phyloP scores from a whole-genome alignment of 2,329 filamentous ascomycete genomes.

The Akanthomyces uredinophilus region DNA sequence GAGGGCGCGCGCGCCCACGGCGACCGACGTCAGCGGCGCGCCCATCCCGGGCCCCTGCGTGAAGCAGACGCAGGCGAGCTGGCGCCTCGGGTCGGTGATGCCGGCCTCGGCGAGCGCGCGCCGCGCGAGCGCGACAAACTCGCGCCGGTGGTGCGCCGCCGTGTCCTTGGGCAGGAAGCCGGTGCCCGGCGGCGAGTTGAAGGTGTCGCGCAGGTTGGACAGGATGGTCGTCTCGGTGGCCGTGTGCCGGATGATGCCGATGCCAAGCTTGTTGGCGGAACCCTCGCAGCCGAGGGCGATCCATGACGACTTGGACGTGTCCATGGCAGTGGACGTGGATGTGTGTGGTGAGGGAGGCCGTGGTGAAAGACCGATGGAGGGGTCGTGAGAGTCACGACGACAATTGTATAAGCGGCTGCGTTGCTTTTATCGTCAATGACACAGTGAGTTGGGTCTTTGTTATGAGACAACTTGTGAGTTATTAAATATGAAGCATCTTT shows the following conservation, averaged over 20 bases:
- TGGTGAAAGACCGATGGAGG: background rate
- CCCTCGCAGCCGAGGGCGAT: constrained; percentile 68
- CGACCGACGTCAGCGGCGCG: constrained; percentile 80
- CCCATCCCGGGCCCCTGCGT: constrained; percentile 97
- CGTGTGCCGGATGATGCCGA: constrained; percentile 83
- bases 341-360: background rate
- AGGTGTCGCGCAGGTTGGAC: constrained; percentile 92
- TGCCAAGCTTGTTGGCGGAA: constrained; percentile 95
- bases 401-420: background rate
- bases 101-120: constrained; percentile 68
- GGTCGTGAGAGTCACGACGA: background rate
- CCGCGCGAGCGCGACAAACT: constrained; percentile 78
- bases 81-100: constrained; percentile 43
- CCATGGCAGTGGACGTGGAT: constrained; percentile 18
- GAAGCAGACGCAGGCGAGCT: constrained; percentile 91
- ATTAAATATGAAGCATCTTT: too few species aligned
- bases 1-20: constrained; percentile 77
- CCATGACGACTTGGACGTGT: constrained; percentile 33
- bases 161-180: constrained; percentile 97
- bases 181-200: constrained; percentile 82
- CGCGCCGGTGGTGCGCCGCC: constrained; percentile 80
- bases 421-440: background rate
- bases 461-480: too few species aligned
- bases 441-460: too few species aligned
- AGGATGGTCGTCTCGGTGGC: constrained; percentile 59